phyloP scores from a whole-genome alignment of 179 eudicot genomes.

The Beta corolliflora region DNA sequence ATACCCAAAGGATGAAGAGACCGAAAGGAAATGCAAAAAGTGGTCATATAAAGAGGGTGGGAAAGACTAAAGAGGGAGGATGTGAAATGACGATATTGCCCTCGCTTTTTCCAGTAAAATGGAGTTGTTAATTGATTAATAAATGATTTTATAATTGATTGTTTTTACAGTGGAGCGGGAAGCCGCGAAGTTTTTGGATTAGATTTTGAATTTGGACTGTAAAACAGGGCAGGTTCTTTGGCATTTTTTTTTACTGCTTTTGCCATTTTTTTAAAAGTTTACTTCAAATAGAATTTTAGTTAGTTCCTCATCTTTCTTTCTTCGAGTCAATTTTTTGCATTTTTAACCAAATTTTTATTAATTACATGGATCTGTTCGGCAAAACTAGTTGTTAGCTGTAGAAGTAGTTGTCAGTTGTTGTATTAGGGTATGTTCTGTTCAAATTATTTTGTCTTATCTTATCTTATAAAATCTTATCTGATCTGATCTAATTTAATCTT shows the following conservation, averaged over 20 bases:
- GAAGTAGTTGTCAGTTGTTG: too few relatives aligned
- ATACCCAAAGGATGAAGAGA: constrained; percentile 29
- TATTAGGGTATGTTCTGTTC: too few relatives aligned
- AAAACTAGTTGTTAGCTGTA: too few relatives aligned
- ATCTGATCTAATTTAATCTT: too few relatives aligned
- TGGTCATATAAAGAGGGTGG: constrained; percentile 17
- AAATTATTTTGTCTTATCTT: too few relatives aligned
- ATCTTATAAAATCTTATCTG: too few relatives aligned
- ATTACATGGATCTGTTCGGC: too few relatives aligned
- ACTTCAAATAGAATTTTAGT: too few relatives aligned
- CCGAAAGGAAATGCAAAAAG: background rate
- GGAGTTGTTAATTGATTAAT: background rate
- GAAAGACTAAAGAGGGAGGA: constrained; percentile 10
- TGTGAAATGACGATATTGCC: background rate
- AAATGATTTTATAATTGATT: background rate
- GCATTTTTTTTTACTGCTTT: background rate
- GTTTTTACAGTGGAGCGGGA: background rate
- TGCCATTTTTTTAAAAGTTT: background rate
- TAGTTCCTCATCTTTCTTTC: too few relatives aligned
- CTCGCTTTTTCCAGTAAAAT: constrained; percentile 3
- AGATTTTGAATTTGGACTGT: constrained; percentile 27
- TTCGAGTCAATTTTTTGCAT: too few relatives aligned
- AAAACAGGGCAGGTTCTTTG: background rate
- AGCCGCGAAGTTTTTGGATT: background rate
- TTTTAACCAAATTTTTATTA: too few relatives aligned